Evolutionary conservation across 2,329 filamentous ascomycete species (phyloP).

Genomic region (Akanthomyces dipterigenus): DNA sequence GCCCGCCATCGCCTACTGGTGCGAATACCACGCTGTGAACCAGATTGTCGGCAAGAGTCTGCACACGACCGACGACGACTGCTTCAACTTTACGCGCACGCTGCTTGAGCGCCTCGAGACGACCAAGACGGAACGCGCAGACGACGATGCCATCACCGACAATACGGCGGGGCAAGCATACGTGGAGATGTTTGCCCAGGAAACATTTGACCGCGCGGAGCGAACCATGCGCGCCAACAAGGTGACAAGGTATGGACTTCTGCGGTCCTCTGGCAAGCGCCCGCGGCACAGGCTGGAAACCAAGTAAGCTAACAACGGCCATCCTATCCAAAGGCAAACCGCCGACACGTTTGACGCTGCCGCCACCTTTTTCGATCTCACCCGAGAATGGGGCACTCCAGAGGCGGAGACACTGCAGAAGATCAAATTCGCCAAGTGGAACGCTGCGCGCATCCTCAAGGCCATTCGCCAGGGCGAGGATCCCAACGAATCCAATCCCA

Average conservation of each 20-base stretch:
- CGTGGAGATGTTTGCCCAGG: conserved; percentile 86
- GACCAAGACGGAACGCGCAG: conserved; percentile 53
- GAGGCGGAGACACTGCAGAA: conserved; percentile 75
- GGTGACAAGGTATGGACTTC: conserved; percentile 58
- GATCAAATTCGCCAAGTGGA: conserved; percentile 95
- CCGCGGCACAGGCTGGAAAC: conserved; percentile 11
- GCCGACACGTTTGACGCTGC: conserved; percentile 91
- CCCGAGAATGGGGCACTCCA: conserved; percentile 72
- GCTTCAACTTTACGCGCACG: conserved; percentile 69
- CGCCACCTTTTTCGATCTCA: conserved; percentile 83
- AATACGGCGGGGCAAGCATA: conserved; percentile 84
- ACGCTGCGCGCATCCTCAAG: conserved; percentile 82
- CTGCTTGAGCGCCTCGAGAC: conserved; percentile 87
- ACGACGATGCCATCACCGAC: conserved; percentile 78
- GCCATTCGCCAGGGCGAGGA: conserved; percentile 87
- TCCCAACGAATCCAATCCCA: conserved; percentile 85
- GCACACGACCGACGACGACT: conserved; percentile 71
- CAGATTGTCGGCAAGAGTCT: conserved; percentile 78
- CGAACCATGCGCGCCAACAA: conserved; percentile 75
- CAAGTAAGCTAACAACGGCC: not conserved
- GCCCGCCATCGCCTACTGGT: conserved; percentile 92
- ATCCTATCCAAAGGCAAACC: conserved; percentile 58
- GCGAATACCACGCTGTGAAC: conserved; percentile 89
- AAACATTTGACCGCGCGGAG: conserved; percentile 81
- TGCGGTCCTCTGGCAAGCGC: not conserved